phyloP scores from a whole-genome alignment of 2,329 filamentous ascomycete genomes.

The Fusarium clavum region DNA sequence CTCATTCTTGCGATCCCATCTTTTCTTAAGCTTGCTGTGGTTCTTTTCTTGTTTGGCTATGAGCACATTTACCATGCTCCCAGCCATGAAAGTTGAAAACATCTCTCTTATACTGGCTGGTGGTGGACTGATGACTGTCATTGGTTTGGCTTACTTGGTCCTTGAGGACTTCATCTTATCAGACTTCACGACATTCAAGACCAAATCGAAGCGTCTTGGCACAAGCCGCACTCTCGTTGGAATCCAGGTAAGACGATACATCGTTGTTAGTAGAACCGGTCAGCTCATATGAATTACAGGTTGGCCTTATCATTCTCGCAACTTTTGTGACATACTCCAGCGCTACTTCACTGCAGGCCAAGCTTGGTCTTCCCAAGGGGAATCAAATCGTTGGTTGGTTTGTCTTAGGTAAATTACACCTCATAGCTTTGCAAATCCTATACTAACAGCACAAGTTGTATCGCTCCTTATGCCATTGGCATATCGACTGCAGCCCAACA shows the following conservation, averaged over 20 bases:
- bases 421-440: not conserved
- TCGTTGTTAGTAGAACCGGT: not conserved
- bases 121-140: slow-evolving; percentile 79
- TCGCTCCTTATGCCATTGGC: slow-evolving; percentile 84
- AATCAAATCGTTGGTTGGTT: slow-evolving; percentile 90
- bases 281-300: slow-evolving; percentile 52
- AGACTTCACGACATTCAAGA: slow-evolving; percentile 53
- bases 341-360: slow-evolving; percentile 85
- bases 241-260: slow-evolving; percentile 63
- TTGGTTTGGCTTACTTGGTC: slow-evolving; percentile 81
- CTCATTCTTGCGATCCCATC: slow-evolving; percentile 76
- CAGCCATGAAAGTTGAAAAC: slow-evolving; percentile 86
- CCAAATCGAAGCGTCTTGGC: slow-evolving; percentile 50
- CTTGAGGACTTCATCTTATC: slow-evolving; percentile 75
- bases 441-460: slow-evolving; percentile 60
- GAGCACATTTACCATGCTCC: slow-evolving; percentile 90
- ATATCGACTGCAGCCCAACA: slow-evolving; percentile 84
- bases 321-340: slow-evolving; percentile 90
- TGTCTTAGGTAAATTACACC: slow-evolving; percentile 70
- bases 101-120: slow-evolving; percentile 82
- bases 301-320: slow-evolving; percentile 82
- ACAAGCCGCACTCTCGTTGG: slow-evolving; percentile 72
- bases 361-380: slow-evolving; percentile 83
- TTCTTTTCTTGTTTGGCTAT: slow-evolving; percentile 80
- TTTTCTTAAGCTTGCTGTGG: slow-evolving; percentile 76